Evolutionary conservation across 2,329 filamentous ascomycete genomes (phyloP), one percentile per base, ranked within the genome.

Genomic region (Pezicula carpinea): DNA sequence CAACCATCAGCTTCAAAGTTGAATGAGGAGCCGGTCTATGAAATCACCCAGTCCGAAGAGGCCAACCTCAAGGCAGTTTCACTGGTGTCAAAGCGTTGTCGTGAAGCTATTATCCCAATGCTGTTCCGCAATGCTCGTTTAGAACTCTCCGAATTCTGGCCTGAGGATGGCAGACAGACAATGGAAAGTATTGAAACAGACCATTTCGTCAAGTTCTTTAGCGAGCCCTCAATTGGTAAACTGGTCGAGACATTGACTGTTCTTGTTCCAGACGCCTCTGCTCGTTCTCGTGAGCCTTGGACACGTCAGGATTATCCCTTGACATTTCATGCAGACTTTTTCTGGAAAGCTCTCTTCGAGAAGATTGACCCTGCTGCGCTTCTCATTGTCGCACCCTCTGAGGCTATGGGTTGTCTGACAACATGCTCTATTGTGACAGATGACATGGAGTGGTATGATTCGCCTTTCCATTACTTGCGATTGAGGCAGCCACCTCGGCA

Each of bases 341-440:
- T 78, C 57, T 87, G 79, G 83, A 68, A 69, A 46, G 69, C 69
- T 17, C 52, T 86, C 2, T 77, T 87, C 40, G 62, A 67, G 5
- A 61, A 70, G 15, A 63, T 85, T 26, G 70, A 80, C 51, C 80
- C 77, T 6, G 51, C 69, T 39, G 67, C 72, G 38, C 61, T 85
- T 49, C 77, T 76, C 6, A 66, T 85, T 45, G 63, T 82, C 39
- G 82, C 83, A 0, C 77, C 83, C 6, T 82, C 84, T 0, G 69
- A 74, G 4, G 77, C 80, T 15, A 69, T 90, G 6, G 80, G 82
- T 1, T 73, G 73, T 0, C 68, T 88, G 41, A 66, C 85, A 4
- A 77, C 77, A 15, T 76, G 76, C 5, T 71, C 70, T 48, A 69
- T 86, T 22, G 74, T 77, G 42, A 69, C 79, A 33, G 70, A 71